Evolutionary conservation across 1,139 yeast species (phyloP).

Genomic region (Hansenula anomala): DNA sequence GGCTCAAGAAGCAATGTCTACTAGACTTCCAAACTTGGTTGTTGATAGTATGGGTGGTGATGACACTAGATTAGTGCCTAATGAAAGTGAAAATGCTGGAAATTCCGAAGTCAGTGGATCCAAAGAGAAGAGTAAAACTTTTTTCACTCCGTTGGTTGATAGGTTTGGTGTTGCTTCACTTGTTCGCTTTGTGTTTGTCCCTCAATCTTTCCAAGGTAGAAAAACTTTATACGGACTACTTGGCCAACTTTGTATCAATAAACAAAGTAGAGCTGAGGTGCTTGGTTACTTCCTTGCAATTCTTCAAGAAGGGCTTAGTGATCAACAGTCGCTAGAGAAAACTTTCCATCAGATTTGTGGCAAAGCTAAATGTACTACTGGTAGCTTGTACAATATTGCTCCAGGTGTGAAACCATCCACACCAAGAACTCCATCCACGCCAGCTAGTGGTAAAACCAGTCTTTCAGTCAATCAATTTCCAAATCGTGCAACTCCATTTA

Average conservation of each 20-base stretch:
- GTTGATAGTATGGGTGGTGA: slow-evolving; percentile 23
- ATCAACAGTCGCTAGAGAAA: slow-evolving; percentile 57
- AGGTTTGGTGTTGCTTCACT: slow-evolving; percentile 72
- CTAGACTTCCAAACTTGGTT: slow-evolving; percentile 26
- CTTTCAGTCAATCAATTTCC: slow-evolving; percentile 38
- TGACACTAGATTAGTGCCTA: slow-evolving; percentile 12
- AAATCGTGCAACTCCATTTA: slow-evolving; percentile 58
- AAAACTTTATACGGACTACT: slow-evolving; percentile 65
- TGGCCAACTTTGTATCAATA: slow-evolving; percentile 65
- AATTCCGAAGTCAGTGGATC: slow-evolving; percentile 19
- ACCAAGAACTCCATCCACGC: slow-evolving; percentile 16
- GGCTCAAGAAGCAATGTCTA: slow-evolving; percentile 55
- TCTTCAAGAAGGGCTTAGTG: slow-evolving; percentile 67
- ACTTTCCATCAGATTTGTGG: slow-evolving; percentile 55
- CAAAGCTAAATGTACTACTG: slow-evolving; percentile 25
- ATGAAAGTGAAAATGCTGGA: slow-evolving; percentile 18
- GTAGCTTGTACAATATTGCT: slow-evolving; percentile 6
- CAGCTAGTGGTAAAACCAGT: slow-evolving; percentile 12
- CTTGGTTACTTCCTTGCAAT: slow-evolving; percentile 64
- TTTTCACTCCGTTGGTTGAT: slow-evolving; percentile 68
- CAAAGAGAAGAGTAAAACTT: slow-evolving; percentile 34
- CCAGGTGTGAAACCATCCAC: slow-evolving; percentile 20
- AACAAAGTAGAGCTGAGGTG: slow-evolving; percentile 77
- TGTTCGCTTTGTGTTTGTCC: slow-evolving; percentile 66
- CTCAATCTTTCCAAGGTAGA: slow-evolving; percentile 63